Percentiles rank a stretch among this genome's conserved stretches.
Conservation (phyloP, 2,329 filamentous ascomycete genomes). For the Penicillium sp. region DNA sequence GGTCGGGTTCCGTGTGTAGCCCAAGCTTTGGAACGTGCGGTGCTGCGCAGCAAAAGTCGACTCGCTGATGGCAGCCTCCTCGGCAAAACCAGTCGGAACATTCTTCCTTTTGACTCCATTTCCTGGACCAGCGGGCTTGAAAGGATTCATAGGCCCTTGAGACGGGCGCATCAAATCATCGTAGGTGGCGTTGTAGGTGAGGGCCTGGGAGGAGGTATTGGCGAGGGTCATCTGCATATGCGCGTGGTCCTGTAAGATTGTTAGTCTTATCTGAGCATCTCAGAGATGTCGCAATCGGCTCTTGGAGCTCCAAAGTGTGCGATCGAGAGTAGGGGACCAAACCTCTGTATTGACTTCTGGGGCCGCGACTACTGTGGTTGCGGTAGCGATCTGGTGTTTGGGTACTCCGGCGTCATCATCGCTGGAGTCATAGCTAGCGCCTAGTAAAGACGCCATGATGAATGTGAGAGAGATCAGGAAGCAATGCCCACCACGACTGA, state of each 20-base stretch:
- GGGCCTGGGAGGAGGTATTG: constrained; percentile 50
- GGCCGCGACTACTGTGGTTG: constrained; percentile 46
- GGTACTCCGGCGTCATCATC: constrained; percentile 44
- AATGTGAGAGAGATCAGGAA: background rate
- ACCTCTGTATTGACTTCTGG: constrained; percentile 57
- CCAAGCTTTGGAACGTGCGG: constrained; percentile 70
- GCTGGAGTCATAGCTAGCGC: constrained; percentile 47
- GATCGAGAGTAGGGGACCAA: constrained; percentile 42
- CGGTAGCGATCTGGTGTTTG: constrained; percentile 28
- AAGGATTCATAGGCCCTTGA: constrained; percentile 72
- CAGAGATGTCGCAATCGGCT: background rate
- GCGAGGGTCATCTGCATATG: constrained; percentile 52
- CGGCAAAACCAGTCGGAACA: constrained; percentile 77
- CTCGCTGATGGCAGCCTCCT: constrained; percentile 87
- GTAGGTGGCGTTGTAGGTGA: constrained; percentile 61
- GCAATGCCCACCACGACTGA: constrained; percentile 4
- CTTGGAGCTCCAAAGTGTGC: background rate
- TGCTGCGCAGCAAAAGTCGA: constrained; percentile 86
- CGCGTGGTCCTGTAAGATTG: constrained; percentile 46
- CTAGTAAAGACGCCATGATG: constrained; percentile 46
- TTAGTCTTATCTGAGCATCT: constrained; percentile 34
- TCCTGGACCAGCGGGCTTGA: constrained; percentile 57
- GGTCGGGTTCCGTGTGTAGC: constrained; percentile 52
- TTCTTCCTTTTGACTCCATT: constrained; percentile 72
- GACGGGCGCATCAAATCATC: constrained; percentile 66